These are phyloP conservation scores for Tulasnella sp. DNA, from an alignment of 768 basidiomycete species.

Conservation along the genomic window DNA sequence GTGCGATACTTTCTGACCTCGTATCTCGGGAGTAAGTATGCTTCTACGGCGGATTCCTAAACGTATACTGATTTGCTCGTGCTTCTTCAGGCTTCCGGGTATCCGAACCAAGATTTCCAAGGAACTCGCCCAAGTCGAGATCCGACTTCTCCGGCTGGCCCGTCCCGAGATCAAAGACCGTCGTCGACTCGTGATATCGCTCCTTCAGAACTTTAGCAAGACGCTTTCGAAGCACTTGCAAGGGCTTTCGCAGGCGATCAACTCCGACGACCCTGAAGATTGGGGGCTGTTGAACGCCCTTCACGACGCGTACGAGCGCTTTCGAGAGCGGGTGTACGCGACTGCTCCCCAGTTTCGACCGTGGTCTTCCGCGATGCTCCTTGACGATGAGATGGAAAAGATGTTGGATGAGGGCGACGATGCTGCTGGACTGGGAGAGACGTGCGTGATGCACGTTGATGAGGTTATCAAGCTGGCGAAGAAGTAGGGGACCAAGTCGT, in stretches of 20 bases:
- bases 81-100: slow-evolving; percentile 41
- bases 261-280: too few species aligned
- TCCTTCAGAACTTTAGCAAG: slow-evolving; percentile 37
- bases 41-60: not conserved
- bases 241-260: slow-evolving; percentile 24
- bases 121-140: slow-evolving; percentile 32
- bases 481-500: not conserved
- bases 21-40: not conserved
- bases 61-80: not conserved
- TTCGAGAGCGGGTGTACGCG: not conserved
- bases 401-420: not conserved
- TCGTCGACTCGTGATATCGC: slow-evolving; percentile 39
- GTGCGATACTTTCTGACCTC: slow-evolving; percentile 44
- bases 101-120: slow-evolving; percentile 47
- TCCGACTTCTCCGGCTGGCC: slow-evolving; percentile 29
- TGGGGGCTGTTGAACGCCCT: not conserved
- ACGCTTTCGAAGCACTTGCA: slow-evolving; percentile 38
- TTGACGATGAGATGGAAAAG: not conserved
- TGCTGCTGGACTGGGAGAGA: slow-evolving; percentile 13
- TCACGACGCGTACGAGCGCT: not conserved
- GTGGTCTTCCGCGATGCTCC: not conserved
- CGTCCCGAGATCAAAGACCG: slow-evolving; percentile 45
- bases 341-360: not conserved
- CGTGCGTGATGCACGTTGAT: slow-evolving; percentile 24
- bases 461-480: slow-evolving; percentile 16